A percentile compares a stretch with the other conserved stretches of the same genome.
phyloP scores from a whole-genome alignment of 345 rosid genomes.

The Euphorbia pulcherrima region DNA sequence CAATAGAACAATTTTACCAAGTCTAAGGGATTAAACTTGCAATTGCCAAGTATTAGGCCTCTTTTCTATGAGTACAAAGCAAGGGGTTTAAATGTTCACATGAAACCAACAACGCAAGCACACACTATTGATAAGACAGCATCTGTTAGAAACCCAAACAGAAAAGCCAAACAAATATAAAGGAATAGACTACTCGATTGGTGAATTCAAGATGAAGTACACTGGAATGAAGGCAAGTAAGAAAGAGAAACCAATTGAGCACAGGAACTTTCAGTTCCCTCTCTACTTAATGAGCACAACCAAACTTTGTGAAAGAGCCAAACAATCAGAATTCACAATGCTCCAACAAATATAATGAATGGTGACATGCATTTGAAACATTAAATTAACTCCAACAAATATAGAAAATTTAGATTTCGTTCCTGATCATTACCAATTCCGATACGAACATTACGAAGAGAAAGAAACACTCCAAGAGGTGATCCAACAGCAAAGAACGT shows the following conservation, averaged over 20 bases:
- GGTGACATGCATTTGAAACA: background rate
- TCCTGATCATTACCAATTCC: constrained; percentile 58
- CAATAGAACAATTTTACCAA: background rate
- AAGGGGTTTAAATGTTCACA: background rate
- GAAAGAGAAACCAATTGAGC: too few species aligned
- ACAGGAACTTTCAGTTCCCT: too few species aligned
- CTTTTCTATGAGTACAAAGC: background rate
- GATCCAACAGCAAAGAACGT: constrained; percentile 99
- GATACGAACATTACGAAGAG: constrained; percentile 83
- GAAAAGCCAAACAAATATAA: too few species aligned
- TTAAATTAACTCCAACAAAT: background rate
- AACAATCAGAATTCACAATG: too few species aligned
- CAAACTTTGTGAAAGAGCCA: too few species aligned
- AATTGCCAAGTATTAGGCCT: background rate
- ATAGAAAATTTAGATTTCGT: background rate
- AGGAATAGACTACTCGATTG: too few species aligned
- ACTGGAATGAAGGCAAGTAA: too few species aligned
- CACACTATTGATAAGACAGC: background rate
- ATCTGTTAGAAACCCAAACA: background rate
- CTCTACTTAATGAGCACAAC: too few species aligned
- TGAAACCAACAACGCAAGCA: background rate
- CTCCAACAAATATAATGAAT: too few species aligned
- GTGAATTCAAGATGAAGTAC: too few species aligned
- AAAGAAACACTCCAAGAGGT: constrained; percentile 95
- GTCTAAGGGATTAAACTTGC: background rate